Conservation (phyloP, 2,329 filamentous ascomycete species). For the Beauveria pseudobassiana region DNA sequence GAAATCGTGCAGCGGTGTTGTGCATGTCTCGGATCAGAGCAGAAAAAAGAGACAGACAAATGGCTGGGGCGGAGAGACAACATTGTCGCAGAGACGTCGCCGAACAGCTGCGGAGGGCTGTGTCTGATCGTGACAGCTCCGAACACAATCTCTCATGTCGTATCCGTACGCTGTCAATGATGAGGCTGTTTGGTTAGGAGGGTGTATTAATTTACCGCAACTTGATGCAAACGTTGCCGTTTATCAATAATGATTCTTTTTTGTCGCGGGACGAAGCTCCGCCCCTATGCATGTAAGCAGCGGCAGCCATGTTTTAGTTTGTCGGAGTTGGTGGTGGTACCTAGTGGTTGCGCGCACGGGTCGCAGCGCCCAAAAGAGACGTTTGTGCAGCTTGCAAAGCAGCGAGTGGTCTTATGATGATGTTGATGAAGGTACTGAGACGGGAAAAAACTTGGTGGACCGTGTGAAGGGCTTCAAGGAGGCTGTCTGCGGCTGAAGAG, state of each 20-base stretch:
- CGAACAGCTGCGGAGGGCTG: background rate
- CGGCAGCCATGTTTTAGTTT: background rate
- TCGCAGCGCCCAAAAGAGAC: background rate
- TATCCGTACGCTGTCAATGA: too few relatives aligned
- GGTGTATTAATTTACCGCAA: too few relatives aligned
- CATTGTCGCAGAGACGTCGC: background rate
- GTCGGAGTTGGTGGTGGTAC: background rate
- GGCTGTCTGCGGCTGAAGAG: background rate
- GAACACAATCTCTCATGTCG: background rate
- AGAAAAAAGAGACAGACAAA: background rate
- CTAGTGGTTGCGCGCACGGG: background rate
- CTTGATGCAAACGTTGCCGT: too few relatives aligned
- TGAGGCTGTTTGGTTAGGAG: too few relatives aligned
- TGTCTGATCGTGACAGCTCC: background rate
- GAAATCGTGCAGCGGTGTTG: background rate
- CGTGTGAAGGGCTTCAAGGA: too few relatives aligned
- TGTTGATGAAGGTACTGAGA: background rate
- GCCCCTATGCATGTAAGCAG: background rate
- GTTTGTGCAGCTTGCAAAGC: too few relatives aligned
- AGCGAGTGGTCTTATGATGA: background rate
- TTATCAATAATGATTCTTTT: background rate
- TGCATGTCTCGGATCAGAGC: background rate
- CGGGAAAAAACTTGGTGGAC: background rate
- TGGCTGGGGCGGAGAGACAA: slow-evolving; percentile 5
- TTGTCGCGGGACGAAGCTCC: background rate